A percentile compares a stretch with the other conserved stretches of the same genome.
These are phyloP conservation scores for Colletotrichum lini DNA, from an alignment of 2,329 filamentous ascomycete species.

Conservation along the genomic window DNA sequence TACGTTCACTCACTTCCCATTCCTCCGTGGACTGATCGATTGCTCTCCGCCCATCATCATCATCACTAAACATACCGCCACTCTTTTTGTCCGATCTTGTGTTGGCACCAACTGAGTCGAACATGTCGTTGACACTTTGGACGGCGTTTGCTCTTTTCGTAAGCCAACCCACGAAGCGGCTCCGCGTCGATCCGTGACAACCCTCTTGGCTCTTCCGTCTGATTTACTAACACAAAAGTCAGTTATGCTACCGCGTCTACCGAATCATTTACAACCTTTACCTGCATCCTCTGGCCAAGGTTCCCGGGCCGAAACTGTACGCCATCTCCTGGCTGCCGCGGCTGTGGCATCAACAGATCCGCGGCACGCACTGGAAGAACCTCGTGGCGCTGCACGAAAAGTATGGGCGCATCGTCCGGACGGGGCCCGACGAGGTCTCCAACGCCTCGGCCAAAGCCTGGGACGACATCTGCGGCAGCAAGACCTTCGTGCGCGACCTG, in stretches of 20 bases:
- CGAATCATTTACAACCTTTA: slow-evolving; percentile 3
- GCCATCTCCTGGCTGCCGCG: slow-evolving; percentile 1
- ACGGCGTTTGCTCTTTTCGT: not conserved
- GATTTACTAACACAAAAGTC: not conserved
- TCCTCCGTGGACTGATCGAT: not conserved
- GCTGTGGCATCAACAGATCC: not conserved
- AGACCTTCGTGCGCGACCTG: not conserved
- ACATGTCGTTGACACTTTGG: not conserved
- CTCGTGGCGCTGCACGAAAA: not conserved
- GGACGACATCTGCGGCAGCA: slow-evolving; percentile 6
- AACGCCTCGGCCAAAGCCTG: slow-evolving; percentile 3
- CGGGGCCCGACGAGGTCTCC: slow-evolving; percentile 2
- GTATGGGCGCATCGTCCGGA: slow-evolving; percentile 1
- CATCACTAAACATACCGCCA: not conserved
- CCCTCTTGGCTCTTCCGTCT: not conserved
- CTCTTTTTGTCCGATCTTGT: not conserved
- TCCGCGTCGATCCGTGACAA: too few species aligned
- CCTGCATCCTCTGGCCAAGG: not conserved
- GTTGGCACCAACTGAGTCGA: not conserved
- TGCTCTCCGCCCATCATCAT: not conserved
- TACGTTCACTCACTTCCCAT: not conserved
- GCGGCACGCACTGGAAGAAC: slow-evolving; percentile 1
- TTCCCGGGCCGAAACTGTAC: not conserved
- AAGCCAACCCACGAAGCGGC: not conserved
- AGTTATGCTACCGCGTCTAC: not conserved